phyloP scores from a whole-genome alignment of 768 basidiomycete genomes.

The Lactifluus volemus region DNA sequence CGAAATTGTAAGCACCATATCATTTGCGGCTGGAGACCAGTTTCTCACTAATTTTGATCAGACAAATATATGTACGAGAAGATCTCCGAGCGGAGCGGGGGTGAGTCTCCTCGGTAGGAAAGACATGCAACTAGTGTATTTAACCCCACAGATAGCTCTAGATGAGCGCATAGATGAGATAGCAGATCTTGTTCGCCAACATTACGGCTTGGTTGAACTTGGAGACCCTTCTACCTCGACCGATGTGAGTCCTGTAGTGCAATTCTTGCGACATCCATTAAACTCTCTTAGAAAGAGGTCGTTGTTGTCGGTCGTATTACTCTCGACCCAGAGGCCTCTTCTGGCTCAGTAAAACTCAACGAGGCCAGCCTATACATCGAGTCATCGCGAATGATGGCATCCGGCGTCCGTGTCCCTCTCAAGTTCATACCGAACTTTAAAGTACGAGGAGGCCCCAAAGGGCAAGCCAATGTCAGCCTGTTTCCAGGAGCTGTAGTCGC shows the following conservation, averaged over 20 bases:
- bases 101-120: constrained; percentile 31
- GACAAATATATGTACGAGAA: constrained; percentile 94
- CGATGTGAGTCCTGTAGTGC: constrained; percentile 32
- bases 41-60: constrained; percentile 22
- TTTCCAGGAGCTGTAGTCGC: constrained; percentile 89
- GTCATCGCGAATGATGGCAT: constrained; percentile 69
- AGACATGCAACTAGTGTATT: background rate
- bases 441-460: constrained; percentile 54
- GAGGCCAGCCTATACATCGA: constrained; percentile 74
- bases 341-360: constrained; percentile 53
- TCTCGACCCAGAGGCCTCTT: constrained; percentile 51
- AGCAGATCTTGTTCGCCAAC: constrained; percentile 58
- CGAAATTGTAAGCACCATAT: constrained; percentile 45
- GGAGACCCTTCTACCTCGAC: constrained; percentile 63
- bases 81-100: constrained; percentile 72
- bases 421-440: constrained; percentile 59
- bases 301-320: constrained; percentile 26
- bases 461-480: constrained; percentile 57
- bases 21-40: background rate
- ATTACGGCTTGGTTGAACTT: constrained; percentile 66
- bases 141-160: constrained; percentile 41
- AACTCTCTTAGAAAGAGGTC: constrained; percentile 27
- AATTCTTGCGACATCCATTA: background rate
- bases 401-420: constrained; percentile 59
- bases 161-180: constrained; percentile 86